Conservation (phyloP, 2,329 filamentous ascomycete genomes). For the Gliomastix tumulicola region DNA sequence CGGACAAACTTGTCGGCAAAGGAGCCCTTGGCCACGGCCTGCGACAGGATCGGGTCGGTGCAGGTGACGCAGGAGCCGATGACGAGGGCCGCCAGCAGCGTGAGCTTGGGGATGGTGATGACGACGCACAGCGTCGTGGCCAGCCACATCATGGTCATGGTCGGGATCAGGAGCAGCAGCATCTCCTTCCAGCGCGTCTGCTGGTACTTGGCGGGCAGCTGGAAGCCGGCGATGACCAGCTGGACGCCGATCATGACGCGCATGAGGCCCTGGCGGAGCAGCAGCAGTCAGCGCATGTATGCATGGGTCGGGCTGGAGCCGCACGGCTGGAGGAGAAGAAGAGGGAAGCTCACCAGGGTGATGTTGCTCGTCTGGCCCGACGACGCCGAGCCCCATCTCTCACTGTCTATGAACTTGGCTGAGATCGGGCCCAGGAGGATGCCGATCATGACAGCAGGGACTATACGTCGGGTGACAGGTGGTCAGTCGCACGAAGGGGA, state of each 20-base stretch:
- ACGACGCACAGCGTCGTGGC: slow-evolving; percentile 49
- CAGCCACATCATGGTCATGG: slow-evolving; percentile 59
- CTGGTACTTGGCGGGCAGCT: slow-evolving; percentile 51
- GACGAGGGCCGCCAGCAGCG: slow-evolving; percentile 45
- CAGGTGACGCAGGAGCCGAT: slow-evolving; percentile 55
- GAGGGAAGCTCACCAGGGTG: slow-evolving; percentile 33
- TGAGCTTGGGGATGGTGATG: slow-evolving; percentile 45
- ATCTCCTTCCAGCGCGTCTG: slow-evolving; percentile 43
- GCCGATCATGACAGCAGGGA: slow-evolving; percentile 47
- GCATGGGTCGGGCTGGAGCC: slow-evolving; percentile 1
- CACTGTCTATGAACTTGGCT: slow-evolving; percentile 42
- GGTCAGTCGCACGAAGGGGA: too few species aligned
- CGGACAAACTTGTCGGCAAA: slow-evolving; percentile 57
- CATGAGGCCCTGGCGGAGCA: slow-evolving; percentile 34
- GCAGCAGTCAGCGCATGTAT: background rate
- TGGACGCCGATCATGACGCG: slow-evolving; percentile 57
- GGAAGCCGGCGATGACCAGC: slow-evolving; percentile 56
- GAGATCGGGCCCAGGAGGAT: slow-evolving; percentile 46
- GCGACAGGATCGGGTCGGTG: slow-evolving; percentile 56
- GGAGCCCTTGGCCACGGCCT: slow-evolving; percentile 47
- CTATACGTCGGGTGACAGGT: slow-evolving; percentile 18
- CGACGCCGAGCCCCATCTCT: slow-evolving; percentile 27
- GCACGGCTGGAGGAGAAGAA: slow-evolving; percentile 1
- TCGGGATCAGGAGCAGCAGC: slow-evolving; percentile 45
- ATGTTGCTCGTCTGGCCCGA: slow-evolving; percentile 23